Base-by-base conservation (phyloP, 2,329 filamentous ascomycete genomes). In the Ophiosphaerella korrae region DNA sequence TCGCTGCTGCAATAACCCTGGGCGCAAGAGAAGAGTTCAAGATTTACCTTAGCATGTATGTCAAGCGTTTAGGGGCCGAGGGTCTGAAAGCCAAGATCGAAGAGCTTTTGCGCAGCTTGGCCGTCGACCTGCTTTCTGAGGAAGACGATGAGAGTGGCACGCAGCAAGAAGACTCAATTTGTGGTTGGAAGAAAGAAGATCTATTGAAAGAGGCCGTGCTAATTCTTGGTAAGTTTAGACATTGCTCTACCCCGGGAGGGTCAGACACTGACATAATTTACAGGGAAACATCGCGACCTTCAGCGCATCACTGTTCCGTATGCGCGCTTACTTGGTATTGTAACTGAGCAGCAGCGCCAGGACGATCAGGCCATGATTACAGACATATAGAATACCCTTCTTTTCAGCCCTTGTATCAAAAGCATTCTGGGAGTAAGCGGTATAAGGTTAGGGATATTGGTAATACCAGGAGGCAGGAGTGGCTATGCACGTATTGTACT, bases 1-100 rank as follows among this genome's bases (percentile, higher is more conserved):
- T 99, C 39, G 93, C 94, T 2, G 95, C 91, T 3, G 90, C 94
- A 0, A 77, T 95, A 68, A 88, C 90, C 52, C 78, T 99, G 1
- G 90, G 88, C 3, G 88, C 94, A 0, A 88, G 86, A 63, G 92
- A 97, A 51, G 94, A 99, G 71, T 99, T 97, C 76, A 86, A 91
- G 50, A 80, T 96, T 1, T 97, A 97, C 67, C 78, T 99, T n/a
- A 88, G 92, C 67, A 97, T 97, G 92, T 99, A 99, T 67, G 93
- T 92, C 3, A 97, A 97, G 77, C 87, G 94, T 0, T 84, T 99
- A 5, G 94, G 94, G 1, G 91, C 92, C 0, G 95, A 99, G 73
- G 92, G 92, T 0, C 78, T 93, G 44, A 86, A 88, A 61, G 82
- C 85, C 49, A 99, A 99, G 76, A 92, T 97, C 2, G 93, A 97